These are phyloP conservation scores for Trametes elegans DNA, from an alignment of 768 basidiomycete species.

Conservation along the genomic window DNA sequence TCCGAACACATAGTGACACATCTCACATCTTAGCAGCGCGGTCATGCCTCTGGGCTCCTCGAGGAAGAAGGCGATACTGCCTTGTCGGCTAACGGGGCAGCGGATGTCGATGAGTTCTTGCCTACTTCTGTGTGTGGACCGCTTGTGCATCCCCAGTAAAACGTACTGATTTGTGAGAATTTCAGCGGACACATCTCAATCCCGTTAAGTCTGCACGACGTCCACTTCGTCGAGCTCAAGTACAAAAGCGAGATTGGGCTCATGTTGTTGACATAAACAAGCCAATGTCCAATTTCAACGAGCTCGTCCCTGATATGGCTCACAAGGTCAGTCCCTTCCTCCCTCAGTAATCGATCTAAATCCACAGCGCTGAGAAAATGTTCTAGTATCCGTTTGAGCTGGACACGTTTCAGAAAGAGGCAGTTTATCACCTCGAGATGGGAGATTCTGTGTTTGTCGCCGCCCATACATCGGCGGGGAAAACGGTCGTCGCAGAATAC, in stretches of 20 bases:
- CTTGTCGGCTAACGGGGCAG: conserved; percentile 17
- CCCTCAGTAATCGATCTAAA: too few species aligned
- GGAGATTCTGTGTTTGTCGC: conserved; percentile 99
- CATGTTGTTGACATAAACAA: conserved; percentile 94
- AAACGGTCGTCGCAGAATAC: conserved; percentile 99
- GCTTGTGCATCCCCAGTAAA: background rate
- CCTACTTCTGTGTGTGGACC: conserved; percentile 30
- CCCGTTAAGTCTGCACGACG: conserved; percentile 45
- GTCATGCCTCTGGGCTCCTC: background rate
- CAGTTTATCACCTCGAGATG: conserved; percentile 95
- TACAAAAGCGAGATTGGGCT: conserved; percentile 93
- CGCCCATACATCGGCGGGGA: conserved; percentile 98
- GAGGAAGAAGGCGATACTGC: background rate
- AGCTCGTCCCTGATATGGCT: conserved; percentile 96
- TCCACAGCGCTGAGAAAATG: too few species aligned
- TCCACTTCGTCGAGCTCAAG: conserved; percentile 41
- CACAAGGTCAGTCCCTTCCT: conserved; percentile 72
- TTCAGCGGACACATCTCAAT: conserved; percentile 56
- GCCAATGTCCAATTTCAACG: conserved; percentile 82
- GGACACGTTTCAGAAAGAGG: conserved; percentile 98
- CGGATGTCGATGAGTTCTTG: conserved; percentile 79
- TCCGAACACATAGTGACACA: background rate
- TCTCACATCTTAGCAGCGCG: background rate
- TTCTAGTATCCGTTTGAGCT: conserved; percentile 95
- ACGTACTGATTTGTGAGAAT: background rate